These are phyloP conservation scores for Prunus padus DNA, from an alignment of 306 rosid genomes.

Conservation along the genomic window DNA sequence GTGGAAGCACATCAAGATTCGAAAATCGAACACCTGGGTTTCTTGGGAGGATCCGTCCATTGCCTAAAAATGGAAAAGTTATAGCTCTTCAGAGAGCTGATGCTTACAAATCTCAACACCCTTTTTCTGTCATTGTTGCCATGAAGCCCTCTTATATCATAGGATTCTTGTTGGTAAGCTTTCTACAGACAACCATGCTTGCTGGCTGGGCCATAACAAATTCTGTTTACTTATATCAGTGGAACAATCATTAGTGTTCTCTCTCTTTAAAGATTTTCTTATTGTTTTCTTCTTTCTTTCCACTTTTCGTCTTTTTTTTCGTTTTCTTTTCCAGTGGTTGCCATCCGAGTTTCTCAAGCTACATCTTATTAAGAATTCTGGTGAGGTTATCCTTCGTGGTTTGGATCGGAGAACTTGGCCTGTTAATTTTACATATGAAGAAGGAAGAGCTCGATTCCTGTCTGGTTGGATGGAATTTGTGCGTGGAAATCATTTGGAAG, in stretches of 20 bases:
- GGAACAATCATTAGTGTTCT: background rate
- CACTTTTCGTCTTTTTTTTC: too few species aligned
- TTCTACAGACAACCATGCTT: background rate
- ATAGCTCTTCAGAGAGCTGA: background rate
- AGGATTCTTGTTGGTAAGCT: constrained; percentile 4
- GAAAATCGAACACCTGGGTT: too few species aligned
- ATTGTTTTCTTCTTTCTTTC: too few species aligned
- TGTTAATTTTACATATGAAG: background rate
- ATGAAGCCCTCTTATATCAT: background rate
- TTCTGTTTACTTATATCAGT: too few species aligned
- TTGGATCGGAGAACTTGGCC: background rate
- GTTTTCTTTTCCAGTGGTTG: background rate
- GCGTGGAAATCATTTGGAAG: constrained; percentile 4
- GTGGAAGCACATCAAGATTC: background rate
- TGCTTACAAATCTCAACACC: background rate
- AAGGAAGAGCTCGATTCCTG: background rate
- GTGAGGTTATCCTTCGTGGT: constrained; percentile 18
- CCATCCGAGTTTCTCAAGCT: background rate
- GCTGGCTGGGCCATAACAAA: too few species aligned
- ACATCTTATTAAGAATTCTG: background rate
- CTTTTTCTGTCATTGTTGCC: background rate
- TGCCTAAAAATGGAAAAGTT: background rate
- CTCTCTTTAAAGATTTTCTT: too few species aligned
- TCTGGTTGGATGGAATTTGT: background rate
- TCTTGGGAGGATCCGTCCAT: background rate